A percentile compares a stretch with the other conserved stretches of the same genome.
Evolutionary conservation across 176 grass and related monocot genomes (phyloP).

Genomic region (Bonia amplexicaulis): DNA sequence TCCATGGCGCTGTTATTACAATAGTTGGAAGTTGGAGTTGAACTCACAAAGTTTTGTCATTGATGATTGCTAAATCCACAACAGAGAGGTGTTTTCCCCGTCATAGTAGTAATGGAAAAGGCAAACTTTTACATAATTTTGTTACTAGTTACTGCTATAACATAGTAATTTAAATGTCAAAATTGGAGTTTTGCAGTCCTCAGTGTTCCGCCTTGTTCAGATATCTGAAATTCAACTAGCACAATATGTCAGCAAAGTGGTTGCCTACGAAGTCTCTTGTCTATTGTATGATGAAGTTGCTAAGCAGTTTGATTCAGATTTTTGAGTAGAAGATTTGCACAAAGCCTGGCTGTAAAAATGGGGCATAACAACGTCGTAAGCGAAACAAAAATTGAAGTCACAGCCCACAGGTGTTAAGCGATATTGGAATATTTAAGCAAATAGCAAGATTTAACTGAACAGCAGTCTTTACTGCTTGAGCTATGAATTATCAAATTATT

Average conservation of each 20-base stretch:
- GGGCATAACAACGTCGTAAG: neutral
- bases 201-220: neutral
- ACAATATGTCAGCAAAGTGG: neutral
- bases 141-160: neutral
- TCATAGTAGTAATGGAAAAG: neutral
- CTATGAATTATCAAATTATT: neutral
- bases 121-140: conserved; percentile 5
- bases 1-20: neutral
- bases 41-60: neutral
- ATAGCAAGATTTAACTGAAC: neutral
- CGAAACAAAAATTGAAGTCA: neutral
- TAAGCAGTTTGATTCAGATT: neutral
- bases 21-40: conserved; percentile 8
- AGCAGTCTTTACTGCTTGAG: neutral
- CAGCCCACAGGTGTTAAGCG: neutral
- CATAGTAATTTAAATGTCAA: neutral
- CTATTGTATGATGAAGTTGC: neutral
- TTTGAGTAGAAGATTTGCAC: neutral
- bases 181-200: neutral
- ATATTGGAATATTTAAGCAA: conserved; percentile 3
- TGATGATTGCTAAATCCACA: neutral
- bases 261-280: neutral
- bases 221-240: conserved; percentile 8
- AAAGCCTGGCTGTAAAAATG: neutral
- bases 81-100: neutral